Base-by-base conservation (phyloP, 495 filamentous ascomycete genomes). In the Glutinoglossum americanum region DNA sequence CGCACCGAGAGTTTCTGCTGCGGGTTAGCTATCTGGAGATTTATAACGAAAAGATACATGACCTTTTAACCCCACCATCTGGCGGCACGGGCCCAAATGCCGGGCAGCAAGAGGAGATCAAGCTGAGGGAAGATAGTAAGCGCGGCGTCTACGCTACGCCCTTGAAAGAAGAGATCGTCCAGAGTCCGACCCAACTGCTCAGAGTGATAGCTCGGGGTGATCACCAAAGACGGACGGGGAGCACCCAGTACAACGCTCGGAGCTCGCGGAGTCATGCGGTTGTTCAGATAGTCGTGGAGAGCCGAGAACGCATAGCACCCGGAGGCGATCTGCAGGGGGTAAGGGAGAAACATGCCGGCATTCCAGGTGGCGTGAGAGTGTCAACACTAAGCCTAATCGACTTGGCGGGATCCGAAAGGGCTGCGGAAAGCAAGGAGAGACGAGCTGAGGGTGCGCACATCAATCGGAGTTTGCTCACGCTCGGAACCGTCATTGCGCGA, bases 11-110 rank as follows among this genome's bases (percentile, higher is more conserved):
- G 64, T 98, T 97, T 62, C 72, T 98, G 53, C 80, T 98, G 55
- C 85, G 92, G 56, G 93, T 98, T 63, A 97, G 92, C 74, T 98
- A 97, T 66, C 72, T 98, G 51, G 92, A 98, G 69, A 98, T 98
- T 49, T 98, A 98, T 72, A 98, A 98, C 65, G 92, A 98, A 67
- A 92, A 80, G 71, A 97, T 98, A 37, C 83, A 97, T 64, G 92
- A 98, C 69, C 76, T 98, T 4, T 74, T 98, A 35, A 88, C 83
- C 30, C 81, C 87, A 63, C 74, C 85, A 5, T 69, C 73, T 3
- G 68, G 64, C 17, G 69, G 69, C 23, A 64, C 70, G 15, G 70
- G 68, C 17, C 25, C 51, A 1, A 41, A 49, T 2, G 17, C 57
- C 0, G 37, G 39, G 63, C 74, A 72, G 56, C 80, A 80, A 56